Percentiles rank a stretch among this genome's conserved stretches.
Evolutionary conservation across 2,329 filamentous ascomycete species (phyloP).

Genomic region (Calycina marina): DNA sequence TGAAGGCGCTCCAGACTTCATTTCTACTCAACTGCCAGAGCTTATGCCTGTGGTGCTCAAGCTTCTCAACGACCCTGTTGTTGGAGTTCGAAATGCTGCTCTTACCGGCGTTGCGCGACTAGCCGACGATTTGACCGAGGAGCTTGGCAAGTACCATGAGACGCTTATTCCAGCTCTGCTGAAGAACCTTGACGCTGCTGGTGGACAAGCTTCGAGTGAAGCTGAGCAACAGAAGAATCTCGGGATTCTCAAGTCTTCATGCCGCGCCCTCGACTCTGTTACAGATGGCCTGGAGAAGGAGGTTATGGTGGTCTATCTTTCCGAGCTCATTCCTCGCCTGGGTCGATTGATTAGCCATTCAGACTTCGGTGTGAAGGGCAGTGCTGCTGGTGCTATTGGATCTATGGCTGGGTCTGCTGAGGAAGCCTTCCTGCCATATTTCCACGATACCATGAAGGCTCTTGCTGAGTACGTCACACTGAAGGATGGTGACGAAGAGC

Average conservation of each 20-base stretch:
- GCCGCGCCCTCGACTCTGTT: slow-evolving; percentile 80
- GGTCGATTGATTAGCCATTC: slow-evolving; percentile 71
- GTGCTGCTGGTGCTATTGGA: slow-evolving; percentile 77
- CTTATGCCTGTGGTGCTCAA: slow-evolving; percentile 76
- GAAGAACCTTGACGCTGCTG: slow-evolving; percentile 76
- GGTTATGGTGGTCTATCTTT: slow-evolving; percentile 69
- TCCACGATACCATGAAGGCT: slow-evolving; percentile 79
- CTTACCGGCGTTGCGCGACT: slow-evolving; percentile 79
- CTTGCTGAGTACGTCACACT: slow-evolving; percentile 71
- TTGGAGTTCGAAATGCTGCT: slow-evolving; percentile 73
- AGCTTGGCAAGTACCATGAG: slow-evolving; percentile 74
- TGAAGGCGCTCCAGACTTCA: slow-evolving; percentile 93
- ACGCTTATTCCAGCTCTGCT: slow-evolving; percentile 71
- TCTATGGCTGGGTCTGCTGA: slow-evolving; percentile 80
- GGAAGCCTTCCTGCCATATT: slow-evolving; percentile 77
- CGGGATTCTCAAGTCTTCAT: slow-evolving; percentile 77
- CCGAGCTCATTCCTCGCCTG: slow-evolving; percentile 71
- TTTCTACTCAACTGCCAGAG: slow-evolving; percentile 77
- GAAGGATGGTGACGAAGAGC: slow-evolving; percentile 80
- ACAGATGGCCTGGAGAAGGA: slow-evolving; percentile 73
- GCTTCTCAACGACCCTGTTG: slow-evolving; percentile 71
- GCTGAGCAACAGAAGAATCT: slow-evolving; percentile 59
- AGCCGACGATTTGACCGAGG: slow-evolving; percentile 85
- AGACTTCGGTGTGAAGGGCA: slow-evolving; percentile 79
- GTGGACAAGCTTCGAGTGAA: slow-evolving; percentile 47